Conservation (phyloP, 345 rosid species). For the Carallia brachiata region DNA sequence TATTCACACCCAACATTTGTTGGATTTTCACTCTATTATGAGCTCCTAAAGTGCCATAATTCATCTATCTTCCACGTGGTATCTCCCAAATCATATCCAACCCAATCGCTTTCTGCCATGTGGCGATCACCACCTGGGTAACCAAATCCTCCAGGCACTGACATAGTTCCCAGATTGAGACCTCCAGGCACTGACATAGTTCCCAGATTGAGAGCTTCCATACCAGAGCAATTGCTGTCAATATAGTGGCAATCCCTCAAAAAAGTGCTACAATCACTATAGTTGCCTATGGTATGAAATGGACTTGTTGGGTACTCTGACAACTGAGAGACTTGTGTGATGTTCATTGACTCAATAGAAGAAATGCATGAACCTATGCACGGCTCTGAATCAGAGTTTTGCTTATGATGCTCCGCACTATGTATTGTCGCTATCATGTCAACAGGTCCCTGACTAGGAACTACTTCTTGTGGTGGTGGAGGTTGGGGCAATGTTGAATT, state of each 20-base stretch:
- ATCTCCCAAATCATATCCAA: conserved; percentile 45
- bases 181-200: conserved; percentile 6
- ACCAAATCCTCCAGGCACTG: conserved; percentile 12
- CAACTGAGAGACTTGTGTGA: conserved; percentile 17
- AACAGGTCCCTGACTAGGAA: conserved; percentile 3
- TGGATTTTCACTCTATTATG: neutral
- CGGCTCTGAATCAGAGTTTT: conserved; percentile 33
- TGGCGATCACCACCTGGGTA: conserved; percentile 19
- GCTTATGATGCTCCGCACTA: conserved; percentile 12
- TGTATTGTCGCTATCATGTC: conserved; percentile 1
- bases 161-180: conserved; percentile 8
- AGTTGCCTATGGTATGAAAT: conserved; percentile 15
- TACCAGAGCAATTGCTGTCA: conserved; percentile 22
- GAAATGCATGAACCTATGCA: conserved; percentile 19
- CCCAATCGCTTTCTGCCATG: conserved; percentile 37
- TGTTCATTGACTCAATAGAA: conserved; percentile 27
- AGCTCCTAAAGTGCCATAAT: conserved; percentile 64
- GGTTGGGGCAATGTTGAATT: conserved; percentile 6
- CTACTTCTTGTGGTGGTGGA: conserved; percentile 9
- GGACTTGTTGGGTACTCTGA: conserved; percentile 24
- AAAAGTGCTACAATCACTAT: conserved; percentile 19
- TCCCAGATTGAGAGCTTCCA: conserved; percentile 22
- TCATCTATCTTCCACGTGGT: conserved; percentile 68
- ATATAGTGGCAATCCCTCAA: conserved; percentile 16
- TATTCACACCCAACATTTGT: neutral